A percentile compares a stretch with the other conserved stretches of the same genome.
These are phyloP conservation scores for Colletotrichum endophyticum DNA, from an alignment of 2,329 filamentous ascomycete genomes.

Conservation along the genomic window DNA sequence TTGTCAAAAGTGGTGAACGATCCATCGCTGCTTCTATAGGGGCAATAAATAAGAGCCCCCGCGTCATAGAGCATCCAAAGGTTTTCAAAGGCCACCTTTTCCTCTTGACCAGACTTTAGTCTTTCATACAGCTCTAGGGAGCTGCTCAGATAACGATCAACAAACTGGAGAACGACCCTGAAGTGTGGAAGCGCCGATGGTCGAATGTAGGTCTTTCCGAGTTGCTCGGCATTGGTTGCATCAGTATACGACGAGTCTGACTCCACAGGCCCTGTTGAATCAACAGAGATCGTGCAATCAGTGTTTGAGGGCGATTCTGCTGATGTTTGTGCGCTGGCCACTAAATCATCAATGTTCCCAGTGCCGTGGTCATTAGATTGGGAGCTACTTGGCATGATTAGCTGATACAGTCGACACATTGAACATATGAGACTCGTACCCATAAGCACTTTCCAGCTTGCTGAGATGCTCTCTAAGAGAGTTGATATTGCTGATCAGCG, in stretches of 20 bases:
- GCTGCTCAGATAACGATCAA: not conserved
- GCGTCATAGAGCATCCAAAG: slow-evolving; percentile 31
- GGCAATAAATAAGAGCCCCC: slow-evolving; percentile 23
- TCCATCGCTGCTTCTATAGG: not conserved
- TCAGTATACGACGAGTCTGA: no score
- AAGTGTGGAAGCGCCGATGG: not conserved
- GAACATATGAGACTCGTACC: not conserved
- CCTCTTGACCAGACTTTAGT: not conserved
- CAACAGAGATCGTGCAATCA: not conserved
- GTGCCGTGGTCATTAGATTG: not conserved
- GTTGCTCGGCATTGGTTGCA: not conserved
- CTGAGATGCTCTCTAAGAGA: not conserved
- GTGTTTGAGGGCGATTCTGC: not conserved
- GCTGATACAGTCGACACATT: not conserved
- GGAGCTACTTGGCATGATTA: not conserved
- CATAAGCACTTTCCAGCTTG: not conserved
- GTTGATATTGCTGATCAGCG: not conserved
- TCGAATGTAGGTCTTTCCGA: no score
- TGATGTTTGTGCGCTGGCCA: not conserved
- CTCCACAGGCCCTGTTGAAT: not conserved
- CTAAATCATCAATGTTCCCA: not conserved
- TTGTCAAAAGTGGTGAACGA: not conserved
- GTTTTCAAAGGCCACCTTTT: slow-evolving; percentile 24
- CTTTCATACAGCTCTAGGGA: not conserved
- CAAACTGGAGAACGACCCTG: not conserved